phyloP scores from a whole-genome alignment of 2,329 filamentous ascomycete species.

The Aquanectria penicillioides region DNA sequence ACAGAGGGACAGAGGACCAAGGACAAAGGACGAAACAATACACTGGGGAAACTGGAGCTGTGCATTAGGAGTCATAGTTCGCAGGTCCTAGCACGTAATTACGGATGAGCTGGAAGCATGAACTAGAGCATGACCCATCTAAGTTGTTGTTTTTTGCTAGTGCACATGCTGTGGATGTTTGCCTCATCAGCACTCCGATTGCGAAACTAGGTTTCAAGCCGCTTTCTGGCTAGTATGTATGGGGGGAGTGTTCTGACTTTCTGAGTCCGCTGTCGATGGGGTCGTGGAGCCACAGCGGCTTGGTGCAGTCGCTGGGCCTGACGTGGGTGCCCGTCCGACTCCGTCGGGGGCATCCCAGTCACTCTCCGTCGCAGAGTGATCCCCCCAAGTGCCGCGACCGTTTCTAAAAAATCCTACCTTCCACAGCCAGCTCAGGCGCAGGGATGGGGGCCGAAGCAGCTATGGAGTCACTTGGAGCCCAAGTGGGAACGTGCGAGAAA shows the following conservation, averaged over 20 bases:
- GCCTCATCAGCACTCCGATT: conserved; percentile 15
- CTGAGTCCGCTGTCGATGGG: conserved; percentile 1
- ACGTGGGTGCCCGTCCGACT: conserved; percentile 16
- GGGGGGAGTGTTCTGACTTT: too few relatives aligned
- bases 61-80: not conserved
- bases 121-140: conserved; percentile 4
- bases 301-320: conserved; percentile 9
- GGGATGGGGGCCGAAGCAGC: not conserved
- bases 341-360: conserved; percentile 19
- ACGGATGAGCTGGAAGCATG: conserved; percentile 13
- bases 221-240: conserved; percentile 4
- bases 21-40: too few relatives aligned
- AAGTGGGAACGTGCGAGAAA: not conserved
- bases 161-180: conserved; percentile 10
- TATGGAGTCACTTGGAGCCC: not conserved
- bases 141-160: conserved; percentile 7
- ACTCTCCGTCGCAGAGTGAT: conserved; percentile 1
- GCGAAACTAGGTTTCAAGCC: conserved; percentile 25
- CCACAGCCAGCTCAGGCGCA: not conserved
- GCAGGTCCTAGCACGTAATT: conserved; percentile 7
- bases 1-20: too few relatives aligned
- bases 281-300: conserved; percentile 13
- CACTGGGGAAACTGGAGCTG: not conserved
- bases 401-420: conserved; percentile 1
- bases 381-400: conserved; percentile 14